These are phyloP conservation scores for Salix exigua DNA, from an alignment of 345 rosid genomes.

Conservation along the genomic window DNA sequence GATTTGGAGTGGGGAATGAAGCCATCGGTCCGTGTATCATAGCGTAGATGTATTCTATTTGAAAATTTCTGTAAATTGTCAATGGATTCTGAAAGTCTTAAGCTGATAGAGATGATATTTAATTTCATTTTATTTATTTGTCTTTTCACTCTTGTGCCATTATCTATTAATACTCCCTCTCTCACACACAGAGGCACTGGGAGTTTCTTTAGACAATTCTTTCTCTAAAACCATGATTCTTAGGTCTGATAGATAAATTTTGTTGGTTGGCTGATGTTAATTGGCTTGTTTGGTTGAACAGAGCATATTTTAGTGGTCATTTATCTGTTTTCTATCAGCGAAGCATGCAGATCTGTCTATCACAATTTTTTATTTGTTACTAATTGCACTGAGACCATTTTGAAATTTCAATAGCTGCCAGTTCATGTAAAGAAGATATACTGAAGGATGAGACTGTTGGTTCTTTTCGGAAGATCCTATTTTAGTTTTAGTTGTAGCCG, in stretches of 20 bases:
- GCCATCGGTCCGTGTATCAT: conserved; percentile 54
- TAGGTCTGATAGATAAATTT: background rate
- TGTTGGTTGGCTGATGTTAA: background rate
- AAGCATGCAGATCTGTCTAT: too few species aligned
- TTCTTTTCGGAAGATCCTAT: background rate
- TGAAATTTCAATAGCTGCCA: background rate
- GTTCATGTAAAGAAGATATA: background rate
- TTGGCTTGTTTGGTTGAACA: background rate
- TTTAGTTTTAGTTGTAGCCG: background rate
- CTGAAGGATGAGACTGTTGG: background rate
- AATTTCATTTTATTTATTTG: conserved; percentile 7
- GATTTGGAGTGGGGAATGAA: conserved; percentile 48
- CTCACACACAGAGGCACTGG: background rate
- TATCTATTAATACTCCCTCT: background rate
- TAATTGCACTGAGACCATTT: background rate
- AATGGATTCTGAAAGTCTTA: conserved; percentile 21
- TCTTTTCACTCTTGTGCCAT: background rate
- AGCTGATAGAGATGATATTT: conserved; percentile 20
- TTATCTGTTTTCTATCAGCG: background rate
- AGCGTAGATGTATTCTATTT: conserved; percentile 34
- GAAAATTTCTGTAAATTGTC: conserved; percentile 32
- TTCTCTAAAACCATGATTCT: background rate
- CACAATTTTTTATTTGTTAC: background rate
- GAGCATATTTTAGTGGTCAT: background rate
- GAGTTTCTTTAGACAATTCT: background rate